phyloP scores from a whole-genome alignment of 1,284 basidiomycete species.

The Leccinum angustisporum region DNA sequence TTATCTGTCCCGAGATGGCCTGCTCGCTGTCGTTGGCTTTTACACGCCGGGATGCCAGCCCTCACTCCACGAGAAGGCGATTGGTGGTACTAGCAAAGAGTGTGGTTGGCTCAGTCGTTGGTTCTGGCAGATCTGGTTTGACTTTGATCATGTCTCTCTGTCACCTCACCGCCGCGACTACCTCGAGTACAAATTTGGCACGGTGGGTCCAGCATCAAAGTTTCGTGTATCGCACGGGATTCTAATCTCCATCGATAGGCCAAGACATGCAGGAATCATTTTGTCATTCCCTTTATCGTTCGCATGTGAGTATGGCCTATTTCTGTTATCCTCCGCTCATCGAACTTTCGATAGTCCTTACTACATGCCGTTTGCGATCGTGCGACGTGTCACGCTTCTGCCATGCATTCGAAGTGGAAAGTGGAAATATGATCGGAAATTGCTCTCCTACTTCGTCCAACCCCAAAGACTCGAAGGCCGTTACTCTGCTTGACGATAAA shows the following conservation, averaged over 20 bases:
- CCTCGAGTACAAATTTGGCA: constrained; percentile 81
- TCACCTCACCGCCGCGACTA: constrained; percentile 73
- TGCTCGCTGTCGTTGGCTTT: constrained; percentile 78
- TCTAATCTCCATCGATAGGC: constrained; percentile 34
- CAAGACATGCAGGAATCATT: constrained; percentile 67
- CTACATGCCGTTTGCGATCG: constrained; percentile 72
- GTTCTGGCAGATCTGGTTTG: constrained; percentile 86
- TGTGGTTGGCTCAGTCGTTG: constrained; percentile 74
- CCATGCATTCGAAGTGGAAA: constrained; percentile 70
- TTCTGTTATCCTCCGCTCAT: constrained; percentile 2
- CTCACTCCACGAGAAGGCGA: constrained; percentile 61
- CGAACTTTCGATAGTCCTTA: constrained; percentile 45
- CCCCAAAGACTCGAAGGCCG: constrained; percentile 34
- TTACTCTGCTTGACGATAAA: constrained; percentile 42
- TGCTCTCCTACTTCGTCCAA: constrained; percentile 42
- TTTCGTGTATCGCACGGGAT: background rate
- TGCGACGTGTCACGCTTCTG: constrained; percentile 61
- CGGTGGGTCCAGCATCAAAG: constrained; percentile 36
- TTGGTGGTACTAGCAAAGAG: constrained; percentile 69
- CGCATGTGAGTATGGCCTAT: constrained; percentile 47
- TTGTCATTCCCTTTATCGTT: constrained; percentile 68
- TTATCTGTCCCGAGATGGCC: constrained; percentile 65
- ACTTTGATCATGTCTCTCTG: constrained; percentile 75
- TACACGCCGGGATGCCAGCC: constrained; percentile 68
- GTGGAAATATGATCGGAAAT: constrained; percentile 65